These are phyloP conservation scores for Nicotiana attenuata DNA, from an alignment of 257 asterid genomes.

Conservation along the genomic window DNA sequence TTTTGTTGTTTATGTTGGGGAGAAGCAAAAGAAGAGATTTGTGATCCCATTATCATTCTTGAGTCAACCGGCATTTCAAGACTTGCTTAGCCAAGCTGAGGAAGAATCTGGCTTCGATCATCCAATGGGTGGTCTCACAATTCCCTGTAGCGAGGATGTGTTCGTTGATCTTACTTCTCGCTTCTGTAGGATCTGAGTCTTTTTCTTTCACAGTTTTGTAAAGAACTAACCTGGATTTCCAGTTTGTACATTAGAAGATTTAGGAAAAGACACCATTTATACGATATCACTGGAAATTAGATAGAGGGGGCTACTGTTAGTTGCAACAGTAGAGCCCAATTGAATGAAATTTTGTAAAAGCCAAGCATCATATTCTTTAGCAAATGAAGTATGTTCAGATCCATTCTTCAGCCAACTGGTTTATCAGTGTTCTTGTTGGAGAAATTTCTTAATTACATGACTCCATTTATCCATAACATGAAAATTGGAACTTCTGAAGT, in stretches of 20 bases:
- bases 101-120: slow-evolving; percentile 34
- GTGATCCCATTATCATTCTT: slow-evolving; percentile 28
- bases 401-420: neutral
- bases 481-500: no score
- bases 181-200: neutral
- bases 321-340: neutral
- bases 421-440: neutral
- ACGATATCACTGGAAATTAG: neutral
- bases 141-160: slow-evolving; percentile 34
- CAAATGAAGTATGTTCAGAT: neutral
- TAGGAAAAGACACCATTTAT: neutral
- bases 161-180: slow-evolving; percentile 30
- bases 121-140: slow-evolving; percentile 54
- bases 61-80: slow-evolving; percentile 40
- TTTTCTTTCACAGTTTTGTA: neutral
- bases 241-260: neutral
- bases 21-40: slow-evolving; percentile 26
- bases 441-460: no score
- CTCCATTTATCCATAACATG: no score
- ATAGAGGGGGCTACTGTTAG: neutral
- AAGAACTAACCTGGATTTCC: neutral
- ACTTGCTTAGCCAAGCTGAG: slow-evolving; percentile 33
- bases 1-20: slow-evolving; percentile 28
- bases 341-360: neutral
- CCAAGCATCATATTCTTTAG: neutral